Conservation (phyloP, 106 monocot species). For the Dioscorea dumetorum region DNA sequence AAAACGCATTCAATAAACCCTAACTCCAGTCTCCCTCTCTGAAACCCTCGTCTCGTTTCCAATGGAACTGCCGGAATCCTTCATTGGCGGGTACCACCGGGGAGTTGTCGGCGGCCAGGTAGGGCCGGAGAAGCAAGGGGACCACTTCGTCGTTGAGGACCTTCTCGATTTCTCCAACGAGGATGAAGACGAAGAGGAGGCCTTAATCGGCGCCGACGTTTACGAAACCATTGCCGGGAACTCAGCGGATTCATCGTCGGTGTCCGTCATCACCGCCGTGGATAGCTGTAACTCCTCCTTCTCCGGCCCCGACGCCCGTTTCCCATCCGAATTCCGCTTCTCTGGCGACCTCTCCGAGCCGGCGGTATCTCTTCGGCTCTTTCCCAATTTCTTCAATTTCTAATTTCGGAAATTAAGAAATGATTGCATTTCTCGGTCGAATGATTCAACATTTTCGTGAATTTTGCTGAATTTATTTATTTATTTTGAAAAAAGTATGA, state of each 20-base stretch:
- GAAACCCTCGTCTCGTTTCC: conserved; percentile 14
- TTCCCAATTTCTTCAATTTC: not conserved
- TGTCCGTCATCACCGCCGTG: conserved; percentile 24
- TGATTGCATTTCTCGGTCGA: not conserved
- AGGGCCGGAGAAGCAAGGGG: conserved; percentile 31
- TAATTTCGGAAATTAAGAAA: too few relatives aligned
- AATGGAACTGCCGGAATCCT: conserved; percentile 42
- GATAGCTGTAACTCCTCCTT: conserved; percentile 41
- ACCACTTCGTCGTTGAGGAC: conserved; percentile 73
- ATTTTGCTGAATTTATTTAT: not conserved
- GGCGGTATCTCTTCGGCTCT: conserved; percentile 21
- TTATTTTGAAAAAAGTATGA: conserved; percentile 31
- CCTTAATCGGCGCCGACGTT: conserved; percentile 1
- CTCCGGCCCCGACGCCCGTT: conserved; percentile 7
- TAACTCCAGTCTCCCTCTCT: conserved; percentile 2
- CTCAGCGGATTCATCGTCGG: conserved; percentile 35
- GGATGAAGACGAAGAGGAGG: conserved; percentile 21
- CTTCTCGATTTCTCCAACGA: conserved; percentile 78
- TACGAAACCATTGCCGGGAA: conserved; percentile 6
- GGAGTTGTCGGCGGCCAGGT: not conserved
- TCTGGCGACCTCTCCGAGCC: conserved; percentile 62
- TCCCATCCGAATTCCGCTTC: conserved; percentile 19
- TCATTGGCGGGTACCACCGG: conserved; percentile 14
- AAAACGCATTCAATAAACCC: too few relatives aligned
- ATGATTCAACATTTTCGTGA: not conserved